These are phyloP conservation scores for Boletus insuetus DNA, from an alignment of 768 basidiomycete genomes.

Conservation along the genomic window DNA sequence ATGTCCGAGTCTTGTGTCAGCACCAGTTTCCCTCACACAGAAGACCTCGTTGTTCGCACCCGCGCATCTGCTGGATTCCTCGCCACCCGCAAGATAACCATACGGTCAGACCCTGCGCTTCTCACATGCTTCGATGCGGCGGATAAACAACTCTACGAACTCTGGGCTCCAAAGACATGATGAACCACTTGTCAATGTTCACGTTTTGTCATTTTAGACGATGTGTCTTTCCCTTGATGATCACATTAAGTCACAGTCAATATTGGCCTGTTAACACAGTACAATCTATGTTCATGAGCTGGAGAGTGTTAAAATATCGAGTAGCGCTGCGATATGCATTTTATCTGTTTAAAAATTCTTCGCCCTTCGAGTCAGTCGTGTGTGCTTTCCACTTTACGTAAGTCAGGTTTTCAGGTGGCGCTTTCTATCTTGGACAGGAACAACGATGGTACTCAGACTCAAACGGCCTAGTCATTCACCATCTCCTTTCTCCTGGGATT, in stretches of 20 bases:
- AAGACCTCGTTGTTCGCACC: conserved; percentile 18
- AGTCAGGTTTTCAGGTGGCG: background rate
- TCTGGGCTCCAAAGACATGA: conserved; percentile 59
- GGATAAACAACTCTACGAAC: conserved; percentile 73
- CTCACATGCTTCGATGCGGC: conserved; percentile 72
- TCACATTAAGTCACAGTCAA: too few relatives aligned
- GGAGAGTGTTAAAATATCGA: background rate
- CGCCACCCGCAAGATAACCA: conserved; percentile 38
- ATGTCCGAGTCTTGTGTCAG: conserved; percentile 29
- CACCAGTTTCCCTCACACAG: conserved; percentile 19
- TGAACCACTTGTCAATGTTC: background rate
- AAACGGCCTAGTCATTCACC: conserved; percentile 42
- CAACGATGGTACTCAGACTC: conserved; percentile 42
- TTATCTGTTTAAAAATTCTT: too few relatives aligned
- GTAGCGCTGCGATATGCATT: too few relatives aligned
- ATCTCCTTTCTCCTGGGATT: conserved; percentile 65
- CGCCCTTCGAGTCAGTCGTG: too few relatives aligned
- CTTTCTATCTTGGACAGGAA: conserved; percentile 1
- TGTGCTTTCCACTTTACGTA: conserved; percentile 17
- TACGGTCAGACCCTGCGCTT: conserved; percentile 66
- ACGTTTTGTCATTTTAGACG: background rate
- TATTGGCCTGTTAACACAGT: background rate
- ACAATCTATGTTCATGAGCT: too few relatives aligned
- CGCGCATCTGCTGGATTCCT: conserved; percentile 21
- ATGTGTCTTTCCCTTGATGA: too few relatives aligned